Evolutionary conservation across 441 rosid species (phyloP), one percentile per base, ranked within the genome.

Genomic region (Theobroma grandiflorum): DNA sequence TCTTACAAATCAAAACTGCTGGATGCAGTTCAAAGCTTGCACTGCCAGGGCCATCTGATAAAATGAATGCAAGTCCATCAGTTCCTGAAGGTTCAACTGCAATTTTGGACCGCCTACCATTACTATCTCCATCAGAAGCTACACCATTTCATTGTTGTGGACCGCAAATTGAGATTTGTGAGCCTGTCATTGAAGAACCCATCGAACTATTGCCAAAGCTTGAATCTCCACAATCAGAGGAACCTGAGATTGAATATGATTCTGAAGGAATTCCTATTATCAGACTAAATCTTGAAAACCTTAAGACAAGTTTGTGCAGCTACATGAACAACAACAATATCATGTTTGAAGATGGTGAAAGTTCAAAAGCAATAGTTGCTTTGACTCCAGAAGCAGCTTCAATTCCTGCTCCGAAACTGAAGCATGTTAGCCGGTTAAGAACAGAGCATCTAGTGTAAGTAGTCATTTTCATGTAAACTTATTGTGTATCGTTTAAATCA

Each of bases 361-460:
- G 75, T 72, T 90, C 93, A 2, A 89, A 81, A 79, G 89, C 88
- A 53, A 75, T 93, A 77, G 91, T 89, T 52, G 77, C 86, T 76
- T 62, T 86, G 31, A 71, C 80, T 6, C 84, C 86, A 0, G 80
- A 84, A 67, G 85, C 84, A 76, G 84, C 91, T 18, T 88, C 90
- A 59, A 74, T 84, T 14, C 89, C 95, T 1, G 68, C 77, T 6
- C 78, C 57, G 1, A 87, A 85, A 72, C 70, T 87, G 14, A 94
- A 90, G 86, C 68, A 58, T 12, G 57, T 72, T 47, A 67, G 75
- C 40, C 85, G 89, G 9, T 77, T 89, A 52, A 83, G 90, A 66
- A 86, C 92, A 4, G 89, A 88, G 71, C 92, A 89, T 77, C 75
- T 80, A 11, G 93, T 89, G 94, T 90, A 86, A 90, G 93, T 72